phyloP scores from a whole-genome alignment of 495 filamentous ascomycete species.

The Talaromyces adpressus region DNA sequence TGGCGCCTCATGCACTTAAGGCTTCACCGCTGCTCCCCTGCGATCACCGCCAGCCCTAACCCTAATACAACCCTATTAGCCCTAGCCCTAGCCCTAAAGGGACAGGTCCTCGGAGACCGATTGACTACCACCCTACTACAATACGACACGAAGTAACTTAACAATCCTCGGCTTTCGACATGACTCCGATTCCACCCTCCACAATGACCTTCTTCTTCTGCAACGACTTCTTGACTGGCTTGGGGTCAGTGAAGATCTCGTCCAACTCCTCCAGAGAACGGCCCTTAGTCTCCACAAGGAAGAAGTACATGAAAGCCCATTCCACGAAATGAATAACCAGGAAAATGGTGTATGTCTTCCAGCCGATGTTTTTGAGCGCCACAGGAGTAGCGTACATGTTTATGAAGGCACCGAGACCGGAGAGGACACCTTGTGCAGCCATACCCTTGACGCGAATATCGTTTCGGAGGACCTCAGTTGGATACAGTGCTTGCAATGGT shows the following conservation, averaged over 20 bases:
- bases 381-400: slow-evolving; percentile 52
- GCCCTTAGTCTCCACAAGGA: slow-evolving; percentile 60
- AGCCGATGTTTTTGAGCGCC: slow-evolving; percentile 43
- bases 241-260: slow-evolving; percentile 52
- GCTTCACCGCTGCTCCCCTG: not conserved
- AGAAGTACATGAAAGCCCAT: slow-evolving; percentile 50
- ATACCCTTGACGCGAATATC: slow-evolving; percentile 63
- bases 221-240: slow-evolving; percentile 48
- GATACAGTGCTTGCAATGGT: slow-evolving; percentile 62
- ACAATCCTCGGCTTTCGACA: not conserved
- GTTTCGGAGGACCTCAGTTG: slow-evolving; percentile 56
- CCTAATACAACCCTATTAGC: not conserved
- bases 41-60: not conserved
- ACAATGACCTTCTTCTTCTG: slow-evolving; percentile 18
- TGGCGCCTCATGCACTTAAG: not conserved
- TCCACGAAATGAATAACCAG: slow-evolving; percentile 53
- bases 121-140: too few relatives aligned
- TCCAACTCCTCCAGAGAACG: slow-evolving; percentile 63
- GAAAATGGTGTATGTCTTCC: slow-evolving; percentile 57
- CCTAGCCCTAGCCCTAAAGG: not conserved
- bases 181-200: not conserved
- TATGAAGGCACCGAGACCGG: slow-evolving; percentile 32
- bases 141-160: not conserved
- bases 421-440: slow-evolving; percentile 20
- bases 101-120: too few relatives aligned